These are phyloP conservation scores for Phytophthora colocasiae DNA, from an alignment of 352 stramenopile genomes.

Conservation along the genomic window DNA sequence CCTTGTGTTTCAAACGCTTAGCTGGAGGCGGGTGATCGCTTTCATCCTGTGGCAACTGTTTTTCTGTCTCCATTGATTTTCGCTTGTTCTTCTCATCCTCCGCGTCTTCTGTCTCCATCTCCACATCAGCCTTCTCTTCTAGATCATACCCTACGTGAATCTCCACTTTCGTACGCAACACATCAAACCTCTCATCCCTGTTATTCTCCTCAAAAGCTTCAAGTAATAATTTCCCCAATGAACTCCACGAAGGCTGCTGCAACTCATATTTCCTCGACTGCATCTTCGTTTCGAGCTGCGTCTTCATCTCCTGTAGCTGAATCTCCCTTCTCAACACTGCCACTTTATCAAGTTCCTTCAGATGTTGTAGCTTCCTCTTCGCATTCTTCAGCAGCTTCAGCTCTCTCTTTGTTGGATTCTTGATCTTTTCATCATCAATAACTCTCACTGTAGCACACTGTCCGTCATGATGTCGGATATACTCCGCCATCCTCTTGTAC, in stretches of 20 bases:
- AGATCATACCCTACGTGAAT: slow-evolving; percentile 38
- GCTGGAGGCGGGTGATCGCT: slow-evolving; percentile 5
- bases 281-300: slow-evolving; percentile 22
- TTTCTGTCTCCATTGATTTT: slow-evolving; percentile 1
- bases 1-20: slow-evolving; percentile 25
- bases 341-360: slow-evolving; percentile 21
- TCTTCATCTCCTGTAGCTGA: slow-evolving; percentile 25
- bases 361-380: slow-evolving; percentile 31
- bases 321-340: slow-evolving; percentile 43
- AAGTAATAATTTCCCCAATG: slow-evolving; percentile 64
- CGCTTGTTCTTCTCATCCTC: slow-evolving; percentile 1
- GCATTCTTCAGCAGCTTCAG: slow-evolving; percentile 19
- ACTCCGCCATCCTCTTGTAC: slow-evolving; percentile 53
- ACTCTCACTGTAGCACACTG: slow-evolving; percentile 44
- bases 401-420: slow-evolving; percentile 6
- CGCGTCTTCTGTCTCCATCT: not conserved
- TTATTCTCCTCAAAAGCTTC: slow-evolving; percentile 69
- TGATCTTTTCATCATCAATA: slow-evolving; percentile 24
- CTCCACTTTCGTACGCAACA: slow-evolving; percentile 28
- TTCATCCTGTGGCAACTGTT: slow-evolving; percentile 5
- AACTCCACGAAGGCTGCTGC: slow-evolving; percentile 54
- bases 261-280: slow-evolving; percentile 48
- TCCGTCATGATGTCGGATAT: slow-evolving; percentile 56
- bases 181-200: slow-evolving; percentile 30
- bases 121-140: slow-evolving; percentile 2